phyloP scores from a whole-genome alignment of 2,329 filamentous ascomycete species.

The Coniochaeta sp. region DNA sequence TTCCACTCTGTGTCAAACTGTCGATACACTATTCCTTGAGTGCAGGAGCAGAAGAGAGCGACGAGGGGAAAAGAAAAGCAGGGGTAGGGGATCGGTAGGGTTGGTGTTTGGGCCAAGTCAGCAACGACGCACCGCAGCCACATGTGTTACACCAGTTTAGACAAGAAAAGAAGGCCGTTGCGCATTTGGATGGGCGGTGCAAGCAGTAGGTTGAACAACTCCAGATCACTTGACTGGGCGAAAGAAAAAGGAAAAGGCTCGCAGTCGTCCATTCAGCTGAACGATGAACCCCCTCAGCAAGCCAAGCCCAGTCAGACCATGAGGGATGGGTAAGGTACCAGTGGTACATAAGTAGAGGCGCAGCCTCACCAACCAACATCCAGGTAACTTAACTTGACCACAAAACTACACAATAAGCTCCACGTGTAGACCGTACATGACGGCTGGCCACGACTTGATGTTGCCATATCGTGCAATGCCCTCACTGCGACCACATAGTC shows the following conservation, averaged over 20 bases:
- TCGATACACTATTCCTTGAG: background rate
- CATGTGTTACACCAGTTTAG: background rate
- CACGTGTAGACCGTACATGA: background rate
- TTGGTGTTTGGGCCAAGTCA: background rate
- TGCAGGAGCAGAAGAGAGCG: background rate
- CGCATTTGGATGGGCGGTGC: background rate
- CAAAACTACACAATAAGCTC: background rate
- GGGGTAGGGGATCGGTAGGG: background rate
- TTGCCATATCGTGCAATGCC: too few species aligned
- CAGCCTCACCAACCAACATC: slow-evolving; percentile 14
- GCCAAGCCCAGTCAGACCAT: slow-evolving; percentile 5
- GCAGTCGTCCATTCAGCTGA: slow-evolving; percentile 6
- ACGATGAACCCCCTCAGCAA: slow-evolving; percentile 4
- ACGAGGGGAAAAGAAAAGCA: background rate
- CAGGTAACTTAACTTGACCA: too few species aligned
- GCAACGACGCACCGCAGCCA: background rate
- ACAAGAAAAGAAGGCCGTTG: slow-evolving; percentile 1
- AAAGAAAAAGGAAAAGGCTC: background rate
- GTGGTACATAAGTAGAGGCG: too few species aligned
- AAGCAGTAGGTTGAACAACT: background rate
- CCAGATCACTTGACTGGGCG: background rate
- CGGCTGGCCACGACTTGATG: background rate
- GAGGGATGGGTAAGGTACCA: too few species aligned
- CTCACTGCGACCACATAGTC: too few species aligned
- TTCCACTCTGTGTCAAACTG: background rate